A percentile compares a stretch with the other conserved stretches of the same genome.
Evolutionary conservation across 306 rosid species (phyloP).

Genomic region (Malus sylvestris): DNA sequence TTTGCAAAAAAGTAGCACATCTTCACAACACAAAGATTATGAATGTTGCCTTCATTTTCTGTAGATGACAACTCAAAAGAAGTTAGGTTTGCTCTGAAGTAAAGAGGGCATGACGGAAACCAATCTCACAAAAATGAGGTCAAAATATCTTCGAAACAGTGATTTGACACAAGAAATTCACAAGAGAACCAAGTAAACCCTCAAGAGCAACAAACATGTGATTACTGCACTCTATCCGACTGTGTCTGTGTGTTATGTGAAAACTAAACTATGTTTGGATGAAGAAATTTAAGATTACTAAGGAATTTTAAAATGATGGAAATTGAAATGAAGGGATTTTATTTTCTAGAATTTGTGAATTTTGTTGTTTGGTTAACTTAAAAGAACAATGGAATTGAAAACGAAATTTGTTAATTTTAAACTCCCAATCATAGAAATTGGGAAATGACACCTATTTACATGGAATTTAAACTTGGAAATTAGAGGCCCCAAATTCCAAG

Average conservation of each 20-base stretch:
- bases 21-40: slow-evolving; percentile 56
- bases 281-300: too few species aligned
- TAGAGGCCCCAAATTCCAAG: too few species aligned
- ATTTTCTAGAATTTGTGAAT: too few species aligned
- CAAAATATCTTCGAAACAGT: too few species aligned
- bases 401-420: too few species aligned
- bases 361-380: too few species aligned
- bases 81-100: not conserved
- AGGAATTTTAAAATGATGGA: too few species aligned
- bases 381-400: too few species aligned
- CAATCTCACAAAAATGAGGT: not conserved
- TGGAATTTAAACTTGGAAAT: too few species aligned
- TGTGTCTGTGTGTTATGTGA: not conserved
- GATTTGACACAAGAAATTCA: not conserved
- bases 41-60: slow-evolving; percentile 40
- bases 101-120: not conserved
- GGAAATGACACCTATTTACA: too few species aligned
- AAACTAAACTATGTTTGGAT: not conserved
- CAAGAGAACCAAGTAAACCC: not conserved
- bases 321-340: too few species aligned
- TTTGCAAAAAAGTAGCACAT: slow-evolving; percentile 54
- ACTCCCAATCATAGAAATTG: too few species aligned
- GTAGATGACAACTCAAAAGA: slow-evolving; percentile 31
- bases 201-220: not conserved
- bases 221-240: slow-evolving; percentile 1